Conservation (phyloP, 345 rosid genomes). For the Cardiospermum halicacabum region DNA sequence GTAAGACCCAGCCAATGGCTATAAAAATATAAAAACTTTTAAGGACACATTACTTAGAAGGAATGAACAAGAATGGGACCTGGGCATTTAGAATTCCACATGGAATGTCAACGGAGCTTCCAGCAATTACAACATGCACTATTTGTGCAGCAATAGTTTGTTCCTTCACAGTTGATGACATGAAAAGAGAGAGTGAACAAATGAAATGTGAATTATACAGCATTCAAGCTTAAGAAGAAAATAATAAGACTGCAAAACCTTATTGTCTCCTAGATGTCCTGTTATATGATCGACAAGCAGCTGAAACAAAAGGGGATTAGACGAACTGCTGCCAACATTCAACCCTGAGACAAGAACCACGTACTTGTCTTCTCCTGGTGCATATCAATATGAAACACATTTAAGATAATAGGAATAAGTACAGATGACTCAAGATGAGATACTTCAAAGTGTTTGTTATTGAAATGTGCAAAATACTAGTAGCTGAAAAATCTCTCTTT, state of each 20-base stretch:
- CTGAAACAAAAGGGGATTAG: slow-evolving; percentile 85
- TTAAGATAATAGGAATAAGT: slow-evolving; percentile 16
- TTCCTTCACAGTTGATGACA: slow-evolving; percentile 43
- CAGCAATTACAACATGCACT: slow-evolving; percentile 87
- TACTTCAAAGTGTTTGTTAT: not conserved
- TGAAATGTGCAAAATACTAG: not conserved
- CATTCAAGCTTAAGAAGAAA: slow-evolving; percentile 13
- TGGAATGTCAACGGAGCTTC: slow-evolving; percentile 86
- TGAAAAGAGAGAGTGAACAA: slow-evolving; percentile 12
- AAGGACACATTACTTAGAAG: not conserved
- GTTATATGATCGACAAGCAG: slow-evolving; percentile 96
- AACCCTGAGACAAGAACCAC: slow-evolving; percentile 85
- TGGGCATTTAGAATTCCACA: slow-evolving; percentile 65
- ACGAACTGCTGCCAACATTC: slow-evolving; percentile 55
- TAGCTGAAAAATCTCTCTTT: not conserved
- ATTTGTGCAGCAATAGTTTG: slow-evolving; percentile 74
- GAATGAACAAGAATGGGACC: slow-evolving; percentile 30
- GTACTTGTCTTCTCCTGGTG: slow-evolving; percentile 80
- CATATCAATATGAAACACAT: slow-evolving; percentile 15
- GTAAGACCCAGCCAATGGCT: not conserved
- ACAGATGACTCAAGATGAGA: slow-evolving; percentile 2
- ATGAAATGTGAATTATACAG: not conserved
- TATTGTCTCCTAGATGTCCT: slow-evolving; percentile 84
- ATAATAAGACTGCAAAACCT: slow-evolving; percentile 42
- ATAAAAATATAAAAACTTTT: not conserved